phyloP scores from a whole-genome alignment of 75 land plant genomes.

The Isoetes taiwanensis region DNA sequence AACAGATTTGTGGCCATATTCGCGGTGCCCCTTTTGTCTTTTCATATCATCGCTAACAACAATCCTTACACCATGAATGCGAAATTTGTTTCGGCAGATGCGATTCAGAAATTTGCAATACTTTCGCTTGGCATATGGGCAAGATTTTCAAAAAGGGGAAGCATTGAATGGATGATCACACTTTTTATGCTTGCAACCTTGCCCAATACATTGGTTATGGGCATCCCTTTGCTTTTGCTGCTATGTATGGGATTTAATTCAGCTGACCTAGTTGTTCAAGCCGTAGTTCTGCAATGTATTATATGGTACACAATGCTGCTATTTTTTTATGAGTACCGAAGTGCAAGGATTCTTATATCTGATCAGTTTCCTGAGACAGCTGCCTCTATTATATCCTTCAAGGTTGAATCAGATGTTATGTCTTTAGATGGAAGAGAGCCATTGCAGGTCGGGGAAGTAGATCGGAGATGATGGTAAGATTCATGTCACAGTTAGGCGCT shows the following conservation, averaged over 20 bases:
- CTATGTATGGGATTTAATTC: conserved; percentile 61
- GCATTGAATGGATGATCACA: conserved; percentile 84
- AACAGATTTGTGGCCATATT: conserved; percentile 96
- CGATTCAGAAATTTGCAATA: conserved; percentile 55
- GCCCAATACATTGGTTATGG: conserved; percentile 95
- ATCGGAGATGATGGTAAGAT: conserved; percentile 81
- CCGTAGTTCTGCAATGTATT: conserved; percentile 83
- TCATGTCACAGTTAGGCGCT: conserved; percentile 66
- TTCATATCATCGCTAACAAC: conserved; percentile 88
- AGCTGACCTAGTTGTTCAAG: conserved; percentile 66
- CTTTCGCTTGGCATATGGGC: conserved; percentile 50
- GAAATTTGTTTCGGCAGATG: conserved; percentile 70
- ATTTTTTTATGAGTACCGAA: conserved; percentile 78
- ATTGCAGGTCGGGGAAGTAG: conserved; percentile 53
- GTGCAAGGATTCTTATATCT: conserved; percentile 59
- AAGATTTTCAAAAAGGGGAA: conserved; percentile 29
- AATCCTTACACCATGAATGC: conserved; percentile 79
- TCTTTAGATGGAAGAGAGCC: conserved; percentile 82
- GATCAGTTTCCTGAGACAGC: conserved; percentile 96
- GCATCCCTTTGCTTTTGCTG: conserved; percentile 71
- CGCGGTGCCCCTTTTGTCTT: conserved; percentile 88
- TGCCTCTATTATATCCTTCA: conserved; percentile 69
- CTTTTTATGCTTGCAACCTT: conserved; percentile 72
- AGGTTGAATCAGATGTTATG: conserved; percentile 80
- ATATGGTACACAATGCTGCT: conserved; percentile 94